Conservation (phyloP, 2,329 filamentous ascomycete genomes). For the Aspergillus costaricaensis region DNA sequence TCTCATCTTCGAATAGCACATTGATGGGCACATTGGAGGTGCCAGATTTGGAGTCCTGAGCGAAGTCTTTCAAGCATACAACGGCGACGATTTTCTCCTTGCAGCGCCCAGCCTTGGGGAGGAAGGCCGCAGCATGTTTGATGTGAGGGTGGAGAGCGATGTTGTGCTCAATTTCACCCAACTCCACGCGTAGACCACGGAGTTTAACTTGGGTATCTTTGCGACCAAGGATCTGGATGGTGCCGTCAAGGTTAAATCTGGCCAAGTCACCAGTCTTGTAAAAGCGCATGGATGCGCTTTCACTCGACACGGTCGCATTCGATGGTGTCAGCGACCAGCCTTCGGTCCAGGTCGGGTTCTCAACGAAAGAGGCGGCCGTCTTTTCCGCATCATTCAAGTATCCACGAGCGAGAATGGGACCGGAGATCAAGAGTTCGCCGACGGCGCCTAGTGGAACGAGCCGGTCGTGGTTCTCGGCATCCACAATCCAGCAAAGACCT, state of each 20-base stretch:
- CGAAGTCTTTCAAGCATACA: neutral
- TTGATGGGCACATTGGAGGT: neutral
- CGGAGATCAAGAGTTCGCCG: constrained; percentile 14
- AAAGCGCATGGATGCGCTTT: neutral
- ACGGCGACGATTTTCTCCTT: neutral
- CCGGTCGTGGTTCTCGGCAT: constrained; percentile 10
- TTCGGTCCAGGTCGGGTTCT: neutral
- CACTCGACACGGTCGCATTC: neutral
- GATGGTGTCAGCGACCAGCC: neutral
- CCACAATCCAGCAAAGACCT: constrained; percentile 8
- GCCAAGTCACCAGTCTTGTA: constrained; percentile 12
- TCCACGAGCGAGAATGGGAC: constrained; percentile 7
- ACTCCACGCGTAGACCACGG: constrained; percentile 10
- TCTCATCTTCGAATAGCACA: neutral
- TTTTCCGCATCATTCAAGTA: constrained; percentile 3
- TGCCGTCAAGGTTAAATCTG: neutral
- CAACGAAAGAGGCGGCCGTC: neutral
- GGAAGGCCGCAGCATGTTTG: neutral
- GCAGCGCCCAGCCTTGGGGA: neutral
- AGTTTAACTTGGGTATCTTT: constrained; percentile 13
- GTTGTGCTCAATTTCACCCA: constrained; percentile 10
- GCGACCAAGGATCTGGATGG: constrained; percentile 4
- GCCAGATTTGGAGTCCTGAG: neutral
- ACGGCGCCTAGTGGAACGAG: constrained; percentile 14
- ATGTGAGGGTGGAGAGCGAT: neutral